phyloP scores from a whole-genome alignment of 2,329 filamentous ascomycete species.

The Tolypocladium sp. region DNA sequence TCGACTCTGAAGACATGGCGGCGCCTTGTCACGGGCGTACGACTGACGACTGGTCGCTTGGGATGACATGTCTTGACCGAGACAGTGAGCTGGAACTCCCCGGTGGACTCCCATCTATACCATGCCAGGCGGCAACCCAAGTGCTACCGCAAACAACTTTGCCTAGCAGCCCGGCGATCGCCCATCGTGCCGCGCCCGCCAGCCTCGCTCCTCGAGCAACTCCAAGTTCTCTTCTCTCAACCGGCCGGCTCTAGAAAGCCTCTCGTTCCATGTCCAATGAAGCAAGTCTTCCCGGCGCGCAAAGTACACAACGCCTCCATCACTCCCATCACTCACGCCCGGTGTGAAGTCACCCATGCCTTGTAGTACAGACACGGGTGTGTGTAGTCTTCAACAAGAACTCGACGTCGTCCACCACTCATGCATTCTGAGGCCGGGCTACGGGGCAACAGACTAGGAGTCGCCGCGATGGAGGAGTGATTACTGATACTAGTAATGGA shows the following conservation, averaged over 20 bases:
- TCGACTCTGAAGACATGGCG: background rate
- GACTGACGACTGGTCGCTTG: background rate
- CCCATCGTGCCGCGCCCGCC: background rate
- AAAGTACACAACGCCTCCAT: background rate
- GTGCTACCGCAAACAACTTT: background rate
- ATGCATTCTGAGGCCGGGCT: background rate
- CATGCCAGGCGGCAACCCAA: background rate
- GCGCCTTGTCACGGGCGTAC: background rate
- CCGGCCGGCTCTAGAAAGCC: background rate
- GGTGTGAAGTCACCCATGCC: background rate
- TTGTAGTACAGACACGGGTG: background rate
- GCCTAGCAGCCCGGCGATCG: background rate
- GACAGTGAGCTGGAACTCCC: background rate
- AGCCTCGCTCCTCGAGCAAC: background rate
- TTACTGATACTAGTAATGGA: background rate
- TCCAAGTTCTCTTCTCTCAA: background rate
- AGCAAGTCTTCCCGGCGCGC: background rate
- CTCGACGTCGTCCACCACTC: background rate
- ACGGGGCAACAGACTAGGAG: background rate
- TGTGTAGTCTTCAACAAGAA: background rate
- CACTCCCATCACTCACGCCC: background rate
- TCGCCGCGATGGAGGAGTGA: background rate
- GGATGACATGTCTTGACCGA: background rate
- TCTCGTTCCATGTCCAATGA: background rate
- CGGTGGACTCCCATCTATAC: background rate